These are phyloP conservation scores for Stramenopiles sp. DNA, from an alignment of 352 stramenopile species.

Conservation along the genomic window DNA sequence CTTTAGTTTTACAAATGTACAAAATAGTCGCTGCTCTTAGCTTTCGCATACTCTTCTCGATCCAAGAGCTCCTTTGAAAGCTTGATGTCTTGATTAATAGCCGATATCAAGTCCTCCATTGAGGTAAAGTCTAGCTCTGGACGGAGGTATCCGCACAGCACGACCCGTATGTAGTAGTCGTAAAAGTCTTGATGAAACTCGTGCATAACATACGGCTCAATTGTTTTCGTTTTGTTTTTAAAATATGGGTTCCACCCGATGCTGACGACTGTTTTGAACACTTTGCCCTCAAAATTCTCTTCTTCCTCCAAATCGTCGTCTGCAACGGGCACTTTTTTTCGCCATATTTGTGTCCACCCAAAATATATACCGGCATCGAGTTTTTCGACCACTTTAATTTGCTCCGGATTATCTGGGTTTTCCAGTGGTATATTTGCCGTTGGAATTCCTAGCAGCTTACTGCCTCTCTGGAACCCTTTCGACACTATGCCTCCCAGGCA, in stretches of 20 bases:
- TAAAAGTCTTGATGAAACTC: conserved; percentile 3
- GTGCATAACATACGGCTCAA: background rate
- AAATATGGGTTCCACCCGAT: conserved; percentile 4
- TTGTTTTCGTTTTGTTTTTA: conserved; percentile 7
- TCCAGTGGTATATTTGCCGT: background rate
- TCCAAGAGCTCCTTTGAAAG: background rate
- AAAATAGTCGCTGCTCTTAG: too few relatives aligned
- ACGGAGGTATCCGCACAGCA: background rate
- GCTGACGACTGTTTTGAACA: background rate
- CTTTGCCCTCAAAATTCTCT: background rate
- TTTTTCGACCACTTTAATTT: background rate
- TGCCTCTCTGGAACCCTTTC: background rate
- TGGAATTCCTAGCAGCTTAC: background rate
- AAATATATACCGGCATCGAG: conserved; percentile 1
- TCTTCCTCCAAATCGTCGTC: background rate
- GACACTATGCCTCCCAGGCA: background rate
- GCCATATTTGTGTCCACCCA: background rate
- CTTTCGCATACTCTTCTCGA: too few relatives aligned
- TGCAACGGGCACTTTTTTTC: background rate
- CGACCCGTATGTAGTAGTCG: background rate
- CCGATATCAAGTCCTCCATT: background rate
- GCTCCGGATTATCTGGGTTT: background rate
- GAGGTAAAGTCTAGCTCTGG: conserved; percentile 1
- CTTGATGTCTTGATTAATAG: background rate
- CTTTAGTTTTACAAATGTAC: too few relatives aligned